phyloP scores from a whole-genome alignment of 306 rosid genomes.

The Vicia villosa region DNA sequence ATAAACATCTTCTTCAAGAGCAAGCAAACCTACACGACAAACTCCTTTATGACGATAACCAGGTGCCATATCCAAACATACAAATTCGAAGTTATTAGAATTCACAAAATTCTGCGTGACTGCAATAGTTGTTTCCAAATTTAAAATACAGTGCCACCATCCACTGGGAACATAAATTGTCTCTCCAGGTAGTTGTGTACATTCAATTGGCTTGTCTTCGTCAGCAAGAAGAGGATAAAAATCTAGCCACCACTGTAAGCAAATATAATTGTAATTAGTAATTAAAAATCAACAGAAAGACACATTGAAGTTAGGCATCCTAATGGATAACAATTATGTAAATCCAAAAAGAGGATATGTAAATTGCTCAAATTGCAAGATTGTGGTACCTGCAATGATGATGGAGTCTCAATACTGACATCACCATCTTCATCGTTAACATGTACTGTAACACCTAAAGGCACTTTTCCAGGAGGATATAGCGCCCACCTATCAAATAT shows the following conservation, averaged over 20 bases:
- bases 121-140: constrained; percentile 90
- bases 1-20: constrained; percentile 63
- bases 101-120: constrained; percentile 94
- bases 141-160: constrained; percentile 99
- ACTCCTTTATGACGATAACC: constrained; percentile 97
- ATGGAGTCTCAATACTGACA: constrained; percentile 79
- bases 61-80: constrained; percentile 98
- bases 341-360: constrained; percentile 24
- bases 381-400: constrained; percentile 80
- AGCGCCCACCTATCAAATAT: constrained; percentile 85
- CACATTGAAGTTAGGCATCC: constrained; percentile 21
- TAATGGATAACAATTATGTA: constrained; percentile 4
- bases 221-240: constrained; percentile 97
- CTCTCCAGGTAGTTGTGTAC: constrained; percentile 96
- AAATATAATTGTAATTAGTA: constrained; percentile 31
- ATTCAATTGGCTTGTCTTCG: constrained; percentile 96
- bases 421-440: constrained; percentile 95
- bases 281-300: constrained; percentile 24
- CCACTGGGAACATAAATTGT: constrained; percentile 97
- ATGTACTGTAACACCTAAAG: constrained; percentile 91
- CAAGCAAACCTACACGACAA: constrained; percentile 95
- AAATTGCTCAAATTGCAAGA: constrained; percentile 30
- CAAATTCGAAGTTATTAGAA: constrained; percentile 85
- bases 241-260: constrained; percentile 95
- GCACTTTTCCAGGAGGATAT: constrained; percentile 98